Percentiles rank a stretch among this genome's conserved stretches.
Conservation (phyloP, 257 asterid genomes). For the Dorcoceras hygrometricum region DNA sequence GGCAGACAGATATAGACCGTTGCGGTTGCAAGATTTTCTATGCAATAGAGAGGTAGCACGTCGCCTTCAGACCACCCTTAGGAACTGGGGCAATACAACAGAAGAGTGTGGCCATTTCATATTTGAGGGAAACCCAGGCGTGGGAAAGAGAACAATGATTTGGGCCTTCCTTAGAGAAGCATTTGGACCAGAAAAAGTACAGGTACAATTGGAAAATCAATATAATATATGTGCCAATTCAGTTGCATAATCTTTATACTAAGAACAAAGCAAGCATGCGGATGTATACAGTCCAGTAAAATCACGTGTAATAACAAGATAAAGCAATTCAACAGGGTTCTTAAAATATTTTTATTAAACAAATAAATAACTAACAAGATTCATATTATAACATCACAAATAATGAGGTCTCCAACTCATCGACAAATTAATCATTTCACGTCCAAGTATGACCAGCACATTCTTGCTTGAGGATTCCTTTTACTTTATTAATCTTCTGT, state of each 20-base stretch:
- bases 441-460: slow-evolving; percentile 3
- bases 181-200: slow-evolving; percentile 49
- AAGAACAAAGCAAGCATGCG: not conserved
- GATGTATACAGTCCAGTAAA: not conserved
- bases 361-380: not conserved
- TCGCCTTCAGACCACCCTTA: slow-evolving; percentile 40
- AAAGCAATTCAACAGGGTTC: too few relatives aligned
- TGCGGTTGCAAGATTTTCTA: slow-evolving; percentile 48
- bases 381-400: not conserved
- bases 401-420: not conserved
- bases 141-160: slow-evolving; percentile 86
- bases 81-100: slow-evolving; percentile 31
- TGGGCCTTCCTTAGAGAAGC: slow-evolving; percentile 67
- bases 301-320: not conserved
- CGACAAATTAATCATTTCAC: slow-evolving; percentile 3
- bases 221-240: slow-evolving; percentile 1
- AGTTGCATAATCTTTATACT: not conserved
- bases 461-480: not conserved
- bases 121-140: slow-evolving; percentile 80
- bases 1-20: slow-evolving; percentile 69
- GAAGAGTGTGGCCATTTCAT: slow-evolving; percentile 52
- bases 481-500: slow-evolving; percentile 16
- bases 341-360: too few relatives aligned
- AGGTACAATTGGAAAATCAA: slow-evolving; percentile 41
- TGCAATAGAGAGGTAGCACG: slow-evolving; percentile 67